phyloP scores from a whole-genome alignment of 306 rosid species.

The Cotoneaster glaucophyllus region DNA sequence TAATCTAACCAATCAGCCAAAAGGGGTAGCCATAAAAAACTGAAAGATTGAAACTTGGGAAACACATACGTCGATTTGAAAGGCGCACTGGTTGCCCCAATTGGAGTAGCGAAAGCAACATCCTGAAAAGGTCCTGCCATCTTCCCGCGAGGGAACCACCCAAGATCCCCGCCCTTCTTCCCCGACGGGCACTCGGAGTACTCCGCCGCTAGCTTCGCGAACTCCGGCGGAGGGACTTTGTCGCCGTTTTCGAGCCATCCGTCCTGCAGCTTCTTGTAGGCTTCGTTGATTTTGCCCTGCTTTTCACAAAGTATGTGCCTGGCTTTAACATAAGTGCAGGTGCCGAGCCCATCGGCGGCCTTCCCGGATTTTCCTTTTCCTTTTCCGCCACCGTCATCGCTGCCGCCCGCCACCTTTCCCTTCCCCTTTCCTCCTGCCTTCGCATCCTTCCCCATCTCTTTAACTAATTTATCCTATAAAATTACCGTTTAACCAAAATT shows the following conservation, averaged over 20 bases:
- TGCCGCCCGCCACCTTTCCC: constrained; percentile 70
- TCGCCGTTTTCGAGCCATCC: constrained; percentile 94
- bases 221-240: constrained; percentile 92
- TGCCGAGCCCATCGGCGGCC: constrained; percentile 81
- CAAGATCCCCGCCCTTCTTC: constrained; percentile 96
- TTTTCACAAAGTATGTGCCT: constrained; percentile 90
- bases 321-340: constrained; percentile 96
- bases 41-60: neutral
- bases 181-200: constrained; percentile 97
- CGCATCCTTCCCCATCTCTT: constrained; percentile 77
- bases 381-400: constrained; percentile 65
- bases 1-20: neutral
- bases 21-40: neutral
- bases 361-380: constrained; percentile 87
- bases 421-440: constrained; percentile 73
- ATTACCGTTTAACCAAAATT: neutral
- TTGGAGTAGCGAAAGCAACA: constrained; percentile 70
- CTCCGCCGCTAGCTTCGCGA: constrained; percentile 49
- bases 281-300: constrained; percentile 95
- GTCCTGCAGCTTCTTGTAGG: constrained; percentile 89
- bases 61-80: constrained; percentile 82
- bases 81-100: constrained; percentile 85
- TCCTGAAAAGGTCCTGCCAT: constrained; percentile 99
- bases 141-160: constrained; percentile 99
- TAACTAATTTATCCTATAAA: constrained; percentile 3